Percentiles rank a stretch among this genome's conserved stretches.
These are phyloP conservation scores for Plenodomus tracheiphilus DNA, from an alignment of 2,329 filamentous ascomycete species.

Conservation along the genomic window DNA sequence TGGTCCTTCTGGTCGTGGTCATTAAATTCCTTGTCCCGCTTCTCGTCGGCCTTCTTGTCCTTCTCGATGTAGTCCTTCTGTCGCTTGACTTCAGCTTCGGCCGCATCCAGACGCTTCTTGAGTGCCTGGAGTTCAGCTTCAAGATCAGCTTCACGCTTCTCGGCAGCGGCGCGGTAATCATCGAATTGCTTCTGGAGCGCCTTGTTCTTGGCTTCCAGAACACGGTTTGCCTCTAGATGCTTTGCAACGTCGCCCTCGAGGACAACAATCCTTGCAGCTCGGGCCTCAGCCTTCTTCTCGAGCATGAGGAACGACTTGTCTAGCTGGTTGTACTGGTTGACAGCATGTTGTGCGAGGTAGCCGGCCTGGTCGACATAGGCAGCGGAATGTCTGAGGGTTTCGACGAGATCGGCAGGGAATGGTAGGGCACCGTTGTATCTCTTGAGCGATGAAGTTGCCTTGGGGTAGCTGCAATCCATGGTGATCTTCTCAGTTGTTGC, in stretches of 20 bases:
- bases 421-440: background rate
- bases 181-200: slow-evolving; percentile 9
- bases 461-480: slow-evolving; percentile 1
- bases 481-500: background rate
- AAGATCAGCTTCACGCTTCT: background rate
- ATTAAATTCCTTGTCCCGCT: background rate
- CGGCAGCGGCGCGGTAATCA: background rate
- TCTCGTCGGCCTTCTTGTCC: background rate
- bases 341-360: slow-evolving; percentile 3
- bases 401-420: slow-evolving; percentile 4
- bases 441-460: background rate
- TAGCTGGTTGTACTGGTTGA: slow-evolving; percentile 4
- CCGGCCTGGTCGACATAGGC: slow-evolving; percentile 6
- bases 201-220: slow-evolving; percentile 5
- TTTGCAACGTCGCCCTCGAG: background rate
- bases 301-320: slow-evolving; percentile 3
- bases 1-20: background rate
- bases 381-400: slow-evolving; percentile 1
- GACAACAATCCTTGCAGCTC: background rate
- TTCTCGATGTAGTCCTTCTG: background rate
- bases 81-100: background rate
- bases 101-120: background rate
- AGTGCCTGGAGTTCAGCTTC: background rate
- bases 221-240: background rate
- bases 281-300: slow-evolving; percentile 2